Percentiles rank a stretch among this genome's conserved stretches.
Evolutionary conservation across 2,329 filamentous ascomycete species (phyloP).

Genomic region (Dactylellina haptotyla): DNA sequence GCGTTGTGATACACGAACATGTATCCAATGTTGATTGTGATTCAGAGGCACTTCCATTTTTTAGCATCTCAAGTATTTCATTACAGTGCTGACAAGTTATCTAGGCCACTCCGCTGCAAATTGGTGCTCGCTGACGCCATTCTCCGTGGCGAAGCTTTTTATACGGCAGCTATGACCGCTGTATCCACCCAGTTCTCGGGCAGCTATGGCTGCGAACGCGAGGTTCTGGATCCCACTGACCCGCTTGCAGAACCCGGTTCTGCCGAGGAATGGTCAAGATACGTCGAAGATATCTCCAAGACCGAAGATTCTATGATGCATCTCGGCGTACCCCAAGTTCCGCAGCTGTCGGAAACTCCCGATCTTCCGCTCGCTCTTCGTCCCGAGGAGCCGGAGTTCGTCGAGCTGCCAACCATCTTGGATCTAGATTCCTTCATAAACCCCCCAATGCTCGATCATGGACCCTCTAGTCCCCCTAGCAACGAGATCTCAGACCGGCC

Average conservation of each 20-base stretch:
- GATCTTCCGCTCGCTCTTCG: slow-evolving; percentile 10
- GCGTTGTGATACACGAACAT: no score
- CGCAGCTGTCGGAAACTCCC: background rate
- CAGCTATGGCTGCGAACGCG: slow-evolving; percentile 32
- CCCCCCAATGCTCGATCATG: background rate
- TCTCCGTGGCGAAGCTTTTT: no score
- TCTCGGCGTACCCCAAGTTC: background rate
- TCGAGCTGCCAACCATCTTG: background rate
- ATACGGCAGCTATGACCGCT: background rate
- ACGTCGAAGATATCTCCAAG: slow-evolving; percentile 3
- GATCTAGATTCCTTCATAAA: background rate
- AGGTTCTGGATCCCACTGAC: slow-evolving; percentile 31
- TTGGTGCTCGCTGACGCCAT: no score
- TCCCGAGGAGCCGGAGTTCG: background rate
- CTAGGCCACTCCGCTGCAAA: no score
- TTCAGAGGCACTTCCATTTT: no score
- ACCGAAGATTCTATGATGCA: background rate
- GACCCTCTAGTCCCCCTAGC: background rate
- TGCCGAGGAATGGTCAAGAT: slow-evolving; percentile 17
- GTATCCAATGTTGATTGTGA: no score
- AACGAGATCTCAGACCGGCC: background rate
- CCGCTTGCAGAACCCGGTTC: slow-evolving; percentile 34
- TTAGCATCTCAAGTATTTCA: no score
- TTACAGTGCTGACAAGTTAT: no score
- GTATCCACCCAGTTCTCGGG: background rate